Base-by-base conservation (phyloP, 352 stramenopile species). In the Globisporangium carolinianum region DNA sequence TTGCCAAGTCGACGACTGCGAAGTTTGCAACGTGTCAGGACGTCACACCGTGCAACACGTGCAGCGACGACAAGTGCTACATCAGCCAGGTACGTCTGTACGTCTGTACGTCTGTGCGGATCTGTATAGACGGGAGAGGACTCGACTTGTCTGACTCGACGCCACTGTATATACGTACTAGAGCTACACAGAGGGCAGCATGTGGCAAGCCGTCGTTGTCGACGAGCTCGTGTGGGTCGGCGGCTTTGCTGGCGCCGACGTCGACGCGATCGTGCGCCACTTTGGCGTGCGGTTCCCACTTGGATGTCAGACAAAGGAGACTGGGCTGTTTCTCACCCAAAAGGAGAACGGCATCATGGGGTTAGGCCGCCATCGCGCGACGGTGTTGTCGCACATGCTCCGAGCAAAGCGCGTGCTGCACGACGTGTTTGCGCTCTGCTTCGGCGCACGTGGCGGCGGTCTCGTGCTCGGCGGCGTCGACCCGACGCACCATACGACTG, bases 281-380 rank as follows among this genome's bases (percentile, higher is more conserved):
- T 93, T 78, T 53, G 83, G 83, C 14, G 76, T 92, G 61, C 80
- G 71, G 7, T 91, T 91, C 58, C 81, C 79, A 1, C 62, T 94
- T 12, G 85, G 85, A 2, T 94, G 85, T 41, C 85, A 94, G 58
- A 88, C 78, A 32, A 82, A 86, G 38, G 85, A 94, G 54, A 94
- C 84, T 11, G 84, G 84, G 9, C 65, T 93, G 4, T 94, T 94
- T 55, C 83, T 94, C 59, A 87, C 75, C 0, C 87, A 96, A 52
- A 86, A 90, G 38, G 85, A 91, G 62, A 94, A 96, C 58, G 87
- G 87, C 2, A 96, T 96, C 58, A 96, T 96, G 83, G 87, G 87
- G 5, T 68, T 96, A 37, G 83, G 83, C 2, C 79, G 79, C 7
- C 69, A 90, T 54, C 63, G 65, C 14, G 65, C 73, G 9, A 94